Evolutionary conservation across 768 basidiomycete genomes (phyloP).

Genomic region (Pleurotus citrinopileatus): DNA sequence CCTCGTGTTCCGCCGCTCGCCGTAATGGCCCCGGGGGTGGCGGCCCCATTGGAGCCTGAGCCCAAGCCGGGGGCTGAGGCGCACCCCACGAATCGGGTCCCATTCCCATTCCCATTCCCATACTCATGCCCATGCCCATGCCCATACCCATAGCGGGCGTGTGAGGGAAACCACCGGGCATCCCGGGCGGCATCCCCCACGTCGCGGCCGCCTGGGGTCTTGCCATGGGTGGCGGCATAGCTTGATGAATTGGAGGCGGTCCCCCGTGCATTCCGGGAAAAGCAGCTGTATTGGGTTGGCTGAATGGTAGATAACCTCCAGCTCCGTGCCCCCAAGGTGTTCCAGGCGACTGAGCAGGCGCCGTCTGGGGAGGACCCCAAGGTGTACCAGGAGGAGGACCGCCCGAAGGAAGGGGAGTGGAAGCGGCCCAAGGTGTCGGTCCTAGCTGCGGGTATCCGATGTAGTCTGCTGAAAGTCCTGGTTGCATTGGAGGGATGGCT

Average conservation of each 20-base stretch:
- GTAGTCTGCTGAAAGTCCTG: conserved; percentile 26
- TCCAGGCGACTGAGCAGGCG: conserved; percentile 15
- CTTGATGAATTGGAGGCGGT: not conserved
- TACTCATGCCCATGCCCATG: too few species aligned
- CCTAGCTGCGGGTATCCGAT: conserved; percentile 28
- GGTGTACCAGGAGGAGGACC: conserved; percentile 11
- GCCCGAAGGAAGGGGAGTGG: conserved; percentile 10
- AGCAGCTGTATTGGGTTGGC: conserved; percentile 7
- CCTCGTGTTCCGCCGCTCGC: conserved; percentile 16
- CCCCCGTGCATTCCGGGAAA: conserved; percentile 7
- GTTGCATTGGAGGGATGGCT: conserved; percentile 7
- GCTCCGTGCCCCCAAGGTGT: conserved; percentile 19
- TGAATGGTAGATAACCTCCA: conserved; percentile 12
- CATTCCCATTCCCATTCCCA: too few species aligned
- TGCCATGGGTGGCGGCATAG: conserved; percentile 9
- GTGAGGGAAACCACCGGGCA: conserved; percentile 8
- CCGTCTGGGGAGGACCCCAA: conserved; percentile 8
- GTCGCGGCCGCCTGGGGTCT: conserved; percentile 1
- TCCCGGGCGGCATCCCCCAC: conserved; percentile 6
- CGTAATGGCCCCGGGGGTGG: conserved; percentile 10
- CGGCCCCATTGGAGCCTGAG: not conserved
- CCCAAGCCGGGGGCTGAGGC: conserved; percentile 9
- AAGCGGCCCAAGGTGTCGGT: conserved; percentile 14
- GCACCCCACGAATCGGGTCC: conserved; percentile 4
- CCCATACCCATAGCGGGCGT: conserved; percentile 2